Base-by-base conservation (phyloP, 2,329 filamentous ascomycete species). In the Fusarium sp. region DNA sequence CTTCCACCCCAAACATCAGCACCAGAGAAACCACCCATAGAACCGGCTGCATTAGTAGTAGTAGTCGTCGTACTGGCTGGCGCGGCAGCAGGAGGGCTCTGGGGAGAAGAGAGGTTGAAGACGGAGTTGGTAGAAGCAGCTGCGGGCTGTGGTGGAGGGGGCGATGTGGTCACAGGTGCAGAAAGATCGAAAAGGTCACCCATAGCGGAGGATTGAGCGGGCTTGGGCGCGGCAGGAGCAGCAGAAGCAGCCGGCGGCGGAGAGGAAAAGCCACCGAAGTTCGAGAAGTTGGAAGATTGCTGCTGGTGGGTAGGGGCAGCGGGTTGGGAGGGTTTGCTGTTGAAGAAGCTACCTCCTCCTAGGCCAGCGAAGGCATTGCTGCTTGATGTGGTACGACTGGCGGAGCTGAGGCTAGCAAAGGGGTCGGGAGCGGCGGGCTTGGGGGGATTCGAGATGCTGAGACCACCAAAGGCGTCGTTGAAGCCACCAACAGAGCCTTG, bases 1-100 rank as follows among this genome's bases (percentile, higher is more conserved):
- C 96, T 94, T 66, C 89, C 89, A 51, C 94, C 95, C 94, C 95
- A 98, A 1, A 95, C 92, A 79, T 97, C 94, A 66, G 93, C 84
- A 60, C 84, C 83, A 5, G 84, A 85, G 66, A 86, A 80, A 59
- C 79, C 84, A 58, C 81, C 83, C 81, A 84, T 69, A 72, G 82
- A 72, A 79, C 80, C 69, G 75, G 82, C 82, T 58, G 79, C 72
- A 20, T 80, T 72, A 30, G 68, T 64, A 14, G 62, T 48, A 14
- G 62, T 48, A 14, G 78, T 70, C 67, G 81, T 77, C 6, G 87
- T 80, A 30, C 85, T 80, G 12, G 86, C 79, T 12, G 86, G 80
- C 5, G 85, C 81, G 1, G 85, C 81, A 0, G 84, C 78, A 5
- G 87, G 81, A 71, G 87, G 87, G 75, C 78, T 83, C 80, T 81